Conservation (phyloP, 1,284 basidiomycete species). For the Agroathelia rolfsii region DNA sequence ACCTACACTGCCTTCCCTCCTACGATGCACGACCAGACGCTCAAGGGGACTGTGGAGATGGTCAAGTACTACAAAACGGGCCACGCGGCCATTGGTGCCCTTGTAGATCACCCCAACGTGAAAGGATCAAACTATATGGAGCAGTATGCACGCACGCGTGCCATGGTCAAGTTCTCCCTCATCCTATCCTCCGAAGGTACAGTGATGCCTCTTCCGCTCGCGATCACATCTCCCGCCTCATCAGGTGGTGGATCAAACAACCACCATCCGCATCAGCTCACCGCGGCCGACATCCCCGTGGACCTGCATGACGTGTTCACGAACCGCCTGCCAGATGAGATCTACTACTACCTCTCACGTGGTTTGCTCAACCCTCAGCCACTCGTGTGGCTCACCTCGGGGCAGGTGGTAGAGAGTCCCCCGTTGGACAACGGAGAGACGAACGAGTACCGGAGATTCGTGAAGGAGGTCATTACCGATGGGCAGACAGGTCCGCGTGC, state of each 20-base stretch:
- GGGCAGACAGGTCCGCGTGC: slow-evolving; percentile 86
- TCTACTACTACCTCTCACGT: slow-evolving; percentile 93
- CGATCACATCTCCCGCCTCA: slow-evolving; percentile 41
- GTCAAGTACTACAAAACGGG: slow-evolving; percentile 86
- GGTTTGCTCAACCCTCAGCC: slow-evolving; percentile 84
- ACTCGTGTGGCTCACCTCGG: slow-evolving; percentile 85
- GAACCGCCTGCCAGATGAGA: slow-evolving; percentile 88
- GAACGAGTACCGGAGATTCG: slow-evolving; percentile 87
- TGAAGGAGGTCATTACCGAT: slow-evolving; percentile 94
- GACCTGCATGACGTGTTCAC: slow-evolving; percentile 97
- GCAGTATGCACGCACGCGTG: slow-evolving; percentile 81
- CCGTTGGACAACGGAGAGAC: slow-evolving; percentile 94
- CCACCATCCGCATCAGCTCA: slow-evolving; percentile 59
- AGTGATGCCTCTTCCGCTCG: slow-evolving; percentile 83
- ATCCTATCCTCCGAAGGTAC: slow-evolving; percentile 86
- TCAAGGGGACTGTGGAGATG: slow-evolving; percentile 82
- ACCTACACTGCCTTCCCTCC: slow-evolving; percentile 78
- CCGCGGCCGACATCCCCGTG: slow-evolving; percentile 77
- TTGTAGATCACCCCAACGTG: slow-evolving; percentile 69
- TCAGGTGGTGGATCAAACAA: slow-evolving; percentile 42
- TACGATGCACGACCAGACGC: slow-evolving; percentile 65
- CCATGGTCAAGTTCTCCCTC: slow-evolving; percentile 89
- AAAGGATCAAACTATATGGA: slow-evolving; percentile 75
- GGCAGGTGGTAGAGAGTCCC: slow-evolving; percentile 77
- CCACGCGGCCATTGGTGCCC: slow-evolving; percentile 69